Base-by-base conservation (phyloP, 129 eudicot species). In the Chrysanthemum lavandulifolium region DNA sequence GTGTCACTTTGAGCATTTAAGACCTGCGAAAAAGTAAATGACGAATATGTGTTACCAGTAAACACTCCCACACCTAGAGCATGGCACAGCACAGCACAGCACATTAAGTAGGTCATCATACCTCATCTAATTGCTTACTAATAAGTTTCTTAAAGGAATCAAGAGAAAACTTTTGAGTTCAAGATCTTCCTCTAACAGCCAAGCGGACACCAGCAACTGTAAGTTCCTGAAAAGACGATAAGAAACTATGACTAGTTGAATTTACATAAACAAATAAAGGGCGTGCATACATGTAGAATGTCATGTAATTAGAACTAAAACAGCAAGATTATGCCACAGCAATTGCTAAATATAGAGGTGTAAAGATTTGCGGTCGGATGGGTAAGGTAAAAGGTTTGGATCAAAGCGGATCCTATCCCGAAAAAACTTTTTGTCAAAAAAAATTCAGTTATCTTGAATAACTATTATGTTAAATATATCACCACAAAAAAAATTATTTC, bases 101-200 rank as follows among this genome's bases (percentile, higher is more conserved):
- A 45, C 14, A 65, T n/a, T 40, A 58, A 58, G 15, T 16, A 68
- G 60, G 65, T 51, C 75, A 52, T 59, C 86, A 64, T 72, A 89
- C 97, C 96, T 85, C 86, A 48, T 89, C 93, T 66, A 93, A 77
- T 78, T 87, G 82, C 61, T 76, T 80, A 36, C 81, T 78, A 45
- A 94, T 86, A 77, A 90, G 80, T 74, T 84, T 90, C 80, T 94
- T 94, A 23, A 90, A 79, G 29, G 97, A 69, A 69, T 90, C 96
- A 50, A 94, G 90, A 61, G 88, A 65, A 58, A 68, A 68, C 78
- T 88, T 88, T 81, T 81, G 49, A 94, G 91, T 57, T 83, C 80
- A 76, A 94, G 92, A 78, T 90, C 98, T 78, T 87, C 92, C 79
- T 94, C 98, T 78, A 94, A 69, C 72, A 90, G 93, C 54, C 96